Base-by-base conservation (phyloP, 2,329 filamentous ascomycete species). In the Myriosclerotinia duriaeana region DNA sequence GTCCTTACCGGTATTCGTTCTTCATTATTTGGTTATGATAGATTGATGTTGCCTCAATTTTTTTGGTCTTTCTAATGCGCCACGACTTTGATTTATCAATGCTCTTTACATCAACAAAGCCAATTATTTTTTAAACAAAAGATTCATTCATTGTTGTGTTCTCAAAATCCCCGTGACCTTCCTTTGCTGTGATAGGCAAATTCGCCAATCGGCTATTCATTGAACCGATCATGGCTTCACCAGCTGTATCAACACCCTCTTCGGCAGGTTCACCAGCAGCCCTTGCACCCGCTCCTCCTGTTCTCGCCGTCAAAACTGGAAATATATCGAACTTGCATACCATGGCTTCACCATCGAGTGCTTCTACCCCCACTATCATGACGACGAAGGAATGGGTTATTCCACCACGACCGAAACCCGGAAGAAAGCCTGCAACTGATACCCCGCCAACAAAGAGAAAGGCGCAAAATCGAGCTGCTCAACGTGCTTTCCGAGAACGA, bases 371-470 rank as follows among this genome's bases (percentile, higher is more conserved):
- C 68, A 74, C 78, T 64, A 81, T 83, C 63, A 86, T 93, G 77
- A 94, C 91, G 46, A 90, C 86, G 73, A 93, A 89, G 78, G 90
- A 94, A 86, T 95, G 91, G 91, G 84, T 94, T 34, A 88, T 95
- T 54, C 91, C 91, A 34, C 91, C 91, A 38, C 85, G 91, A 68
- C 91, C 91, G 56, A 94, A 93, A 82, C 94, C 95, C 30, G 94
- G 94, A 59, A 88, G 94, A 72, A 98, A 98, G 83, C 93, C 94
- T 3, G 92, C 92, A 56, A 96, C 92, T 46, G 93, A 97, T 76
- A 96, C 93, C 63, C 93, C 93, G 17, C 91, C 91, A 1, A 96
- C 93, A 53, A 96, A 96, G 80, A 87, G 95, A 71, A 96, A 97
- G 81, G 91, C 92, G 1, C 95, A 98, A 80, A 98, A 98, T 78